These are phyloP conservation scores for Apiospora malaysiana DNA, from an alignment of 2,329 filamentous ascomycete genomes.

Conservation along the genomic window DNA sequence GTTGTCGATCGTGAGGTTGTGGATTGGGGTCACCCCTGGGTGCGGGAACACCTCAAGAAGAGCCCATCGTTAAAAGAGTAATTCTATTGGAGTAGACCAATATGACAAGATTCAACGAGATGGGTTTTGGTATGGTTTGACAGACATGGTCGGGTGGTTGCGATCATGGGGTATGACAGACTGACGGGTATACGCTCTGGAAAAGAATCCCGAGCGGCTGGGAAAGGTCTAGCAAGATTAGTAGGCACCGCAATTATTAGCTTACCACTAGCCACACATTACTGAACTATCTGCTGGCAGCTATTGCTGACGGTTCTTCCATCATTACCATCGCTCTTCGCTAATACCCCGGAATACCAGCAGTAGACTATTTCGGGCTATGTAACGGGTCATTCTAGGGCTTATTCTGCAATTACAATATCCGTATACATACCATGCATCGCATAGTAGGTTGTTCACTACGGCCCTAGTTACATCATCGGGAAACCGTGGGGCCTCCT, in stretches of 20 bases:
- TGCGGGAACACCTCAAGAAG: background rate
- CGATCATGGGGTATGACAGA: background rate
- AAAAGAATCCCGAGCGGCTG: background rate
- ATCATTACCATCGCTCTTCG: background rate
- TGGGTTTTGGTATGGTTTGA: background rate
- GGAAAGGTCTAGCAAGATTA: background rate
- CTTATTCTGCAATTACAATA: background rate
- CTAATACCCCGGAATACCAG: background rate
- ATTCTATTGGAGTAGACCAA: background rate
- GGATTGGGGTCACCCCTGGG: conserved; percentile 10
- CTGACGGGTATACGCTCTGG: background rate
- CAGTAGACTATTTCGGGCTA: background rate
- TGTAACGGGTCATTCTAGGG: background rate
- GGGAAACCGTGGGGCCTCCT: background rate
- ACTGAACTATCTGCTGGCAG: background rate
- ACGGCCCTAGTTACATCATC: conserved; percentile 16
- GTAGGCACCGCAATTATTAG: background rate
- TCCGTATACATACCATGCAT: background rate
- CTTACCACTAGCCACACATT: background rate
- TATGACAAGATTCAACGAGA: background rate
- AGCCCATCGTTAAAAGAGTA: background rate
- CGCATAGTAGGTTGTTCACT: background rate
- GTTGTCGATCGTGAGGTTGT: background rate
- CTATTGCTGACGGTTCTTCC: background rate
- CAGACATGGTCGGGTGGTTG: background rate